These are phyloP conservation scores for Kodamaea hsintzibuensis DNA, from an alignment of 805 yeast species.

Conservation along the genomic window DNA sequence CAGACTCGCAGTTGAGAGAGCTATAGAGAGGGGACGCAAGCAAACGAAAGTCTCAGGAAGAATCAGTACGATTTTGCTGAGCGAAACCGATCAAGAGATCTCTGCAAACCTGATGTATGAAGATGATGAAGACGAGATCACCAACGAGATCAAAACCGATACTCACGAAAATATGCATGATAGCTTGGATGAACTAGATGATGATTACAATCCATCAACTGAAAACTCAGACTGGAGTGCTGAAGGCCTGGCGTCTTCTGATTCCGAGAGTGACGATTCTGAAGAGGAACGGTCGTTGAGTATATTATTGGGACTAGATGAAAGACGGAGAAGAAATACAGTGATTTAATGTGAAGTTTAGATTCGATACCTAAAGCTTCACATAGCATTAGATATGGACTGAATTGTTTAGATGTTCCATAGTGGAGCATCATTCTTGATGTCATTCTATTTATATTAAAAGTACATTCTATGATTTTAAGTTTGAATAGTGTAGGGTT, in stretches of 20 bases:
- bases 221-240: conserved; percentile 7
- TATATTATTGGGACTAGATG: neutral
- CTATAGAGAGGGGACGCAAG: conserved; percentile 54
- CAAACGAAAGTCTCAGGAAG: conserved; percentile 18
- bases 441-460: too few relatives aligned
- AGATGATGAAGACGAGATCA: conserved; percentile 13
- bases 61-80: conserved; percentile 14
- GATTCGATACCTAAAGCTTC: too few relatives aligned
- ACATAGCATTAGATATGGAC: neutral
- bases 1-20: conserved; percentile 63
- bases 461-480: neutral
- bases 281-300: conserved; percentile 3
- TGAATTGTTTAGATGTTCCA: neutral
- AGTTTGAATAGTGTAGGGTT: too few relatives aligned
- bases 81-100: conserved; percentile 4
- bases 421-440: neutral
- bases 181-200: conserved; percentile 5
- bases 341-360: neutral
- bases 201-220: neutral
- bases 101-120: conserved; percentile 12
- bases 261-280: conserved; percentile 3
- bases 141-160: neutral
- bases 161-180: neutral
- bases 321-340: neutral
- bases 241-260: conserved; percentile 8